Percentiles rank a stretch among this genome's conserved stretches.
These are phyloP conservation scores for Lyophyllum decastes DNA, from an alignment of 768 basidiomycete genomes.

Conservation along the genomic window DNA sequence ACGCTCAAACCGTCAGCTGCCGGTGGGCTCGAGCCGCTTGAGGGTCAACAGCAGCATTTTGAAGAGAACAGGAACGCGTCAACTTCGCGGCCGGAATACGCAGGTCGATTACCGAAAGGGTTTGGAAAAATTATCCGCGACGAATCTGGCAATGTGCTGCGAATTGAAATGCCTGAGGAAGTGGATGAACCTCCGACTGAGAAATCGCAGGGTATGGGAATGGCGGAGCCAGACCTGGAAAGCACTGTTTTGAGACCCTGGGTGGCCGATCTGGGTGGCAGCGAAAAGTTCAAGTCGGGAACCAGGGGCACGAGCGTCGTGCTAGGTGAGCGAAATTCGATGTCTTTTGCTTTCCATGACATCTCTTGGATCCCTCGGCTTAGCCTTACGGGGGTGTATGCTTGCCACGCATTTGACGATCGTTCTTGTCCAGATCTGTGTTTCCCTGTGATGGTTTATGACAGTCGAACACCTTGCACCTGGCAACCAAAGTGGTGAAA, in stretches of 20 bases:
- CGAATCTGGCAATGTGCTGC: constrained; percentile 70
- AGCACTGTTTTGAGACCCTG: constrained; percentile 35
- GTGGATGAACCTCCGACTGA: constrained; percentile 38
- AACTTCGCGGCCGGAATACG: constrained; percentile 16
- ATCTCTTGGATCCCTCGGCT: constrained; percentile 1
- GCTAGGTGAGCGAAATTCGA: constrained; percentile 30
- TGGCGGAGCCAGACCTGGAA: constrained; percentile 36
- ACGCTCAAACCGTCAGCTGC: constrained; percentile 66
- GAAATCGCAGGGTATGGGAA: constrained; percentile 41
- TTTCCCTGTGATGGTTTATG: constrained; percentile 1
- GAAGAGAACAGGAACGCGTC: constrained; percentile 13
- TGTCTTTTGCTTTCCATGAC: not conserved
- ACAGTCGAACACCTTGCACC: not conserved
- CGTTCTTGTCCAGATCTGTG: not conserved
- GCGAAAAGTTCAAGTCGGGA: constrained; percentile 20
- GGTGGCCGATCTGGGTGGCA: constrained; percentile 37
- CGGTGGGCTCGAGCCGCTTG: constrained; percentile 63
- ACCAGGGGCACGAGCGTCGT: constrained; percentile 30
- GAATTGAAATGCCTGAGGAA: constrained; percentile 65
- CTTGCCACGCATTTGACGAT: not conserved
- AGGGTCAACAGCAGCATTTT: constrained; percentile 10
- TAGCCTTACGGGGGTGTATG: constrained; percentile 11
- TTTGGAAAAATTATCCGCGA: constrained; percentile 85
- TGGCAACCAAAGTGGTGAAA: constrained; percentile 7
- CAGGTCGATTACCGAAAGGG: constrained; percentile 50